Evolutionary conservation across 106 monocot species (phyloP), one percentile per base, ranked within the genome.

Genomic region (Phalaenopsis equestris): DNA sequence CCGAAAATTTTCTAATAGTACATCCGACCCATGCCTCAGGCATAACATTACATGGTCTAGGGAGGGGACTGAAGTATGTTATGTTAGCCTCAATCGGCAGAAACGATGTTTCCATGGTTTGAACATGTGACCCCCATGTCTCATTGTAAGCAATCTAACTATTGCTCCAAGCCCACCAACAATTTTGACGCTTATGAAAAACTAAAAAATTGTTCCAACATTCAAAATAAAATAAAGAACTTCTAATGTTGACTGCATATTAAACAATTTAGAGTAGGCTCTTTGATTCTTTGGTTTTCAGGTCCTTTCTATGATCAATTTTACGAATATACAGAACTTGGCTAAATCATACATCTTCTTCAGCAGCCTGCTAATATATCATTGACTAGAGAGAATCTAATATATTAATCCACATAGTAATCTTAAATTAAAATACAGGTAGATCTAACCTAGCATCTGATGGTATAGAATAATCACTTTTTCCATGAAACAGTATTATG

Each of bases 381-480:
- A 19, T 52, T 4, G n/a, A 61, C 6, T 61, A 1, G 2, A n/a
- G 30, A 39, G 70, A 70, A 70, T 70, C 2, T 3, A 37, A 70
- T 37, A 12, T 70, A 10, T 3, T 74, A 3, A 19, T 14, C 17
- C 16, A 48, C 47, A 75, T 49, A 48, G 12, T 76, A 39, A 72
- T 38, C 10, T 41, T 41, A 64, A 18, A 52, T 23, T 47, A 72
- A 7, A 74, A 56, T 56, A 39, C 24, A 49, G 15, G 23, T n/a
- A 12, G 17, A 68, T 78, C 81, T 16, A 67, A 99, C 99, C 99
- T 99, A 78, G 95, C 90, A 85, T 72, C 72, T 49, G 86, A 91
- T 77, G 99, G 99, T 86, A 99, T 99, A 46, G 99, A 99, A 81
- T 87, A 85, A 82, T 99, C 99, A 39, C 72, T 79, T 24, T 86